phyloP scores from a whole-genome alignment of 768 basidiomycete genomes.

The Termitomyces sp. region DNA sequence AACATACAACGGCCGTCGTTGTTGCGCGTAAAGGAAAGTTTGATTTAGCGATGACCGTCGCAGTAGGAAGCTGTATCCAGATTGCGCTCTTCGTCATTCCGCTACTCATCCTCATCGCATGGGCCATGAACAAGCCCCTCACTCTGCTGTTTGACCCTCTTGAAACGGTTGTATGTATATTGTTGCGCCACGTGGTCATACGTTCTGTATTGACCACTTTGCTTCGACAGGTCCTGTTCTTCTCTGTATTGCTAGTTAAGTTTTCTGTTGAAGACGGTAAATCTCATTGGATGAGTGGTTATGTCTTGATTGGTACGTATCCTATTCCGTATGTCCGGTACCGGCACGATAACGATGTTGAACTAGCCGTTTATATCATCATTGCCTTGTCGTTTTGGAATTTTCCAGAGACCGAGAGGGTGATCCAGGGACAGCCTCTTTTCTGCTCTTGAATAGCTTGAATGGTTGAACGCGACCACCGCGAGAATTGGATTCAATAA shows the following conservation, averaged over 20 bases:
- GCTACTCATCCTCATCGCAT: constrained; percentile 35
- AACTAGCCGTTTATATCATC: constrained; percentile 32
- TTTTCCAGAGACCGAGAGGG: constrained; percentile 35
- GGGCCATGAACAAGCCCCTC: neutral
- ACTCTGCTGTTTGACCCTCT: neutral
- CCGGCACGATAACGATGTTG: neutral
- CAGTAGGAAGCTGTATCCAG: constrained; percentile 43
- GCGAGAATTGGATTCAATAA: too few species aligned
- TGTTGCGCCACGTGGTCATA: too few species aligned
- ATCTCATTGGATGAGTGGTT: constrained; percentile 47
- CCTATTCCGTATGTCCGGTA: neutral
- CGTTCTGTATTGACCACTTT: neutral
- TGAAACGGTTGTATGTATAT: neutral
- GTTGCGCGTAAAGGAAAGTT: constrained; percentile 43
- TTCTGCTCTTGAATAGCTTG: neutral
- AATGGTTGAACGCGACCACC: neutral
- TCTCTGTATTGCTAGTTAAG: constrained; percentile 40
- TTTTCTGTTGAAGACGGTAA: constrained; percentile 48
- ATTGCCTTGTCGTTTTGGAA: constrained; percentile 40
- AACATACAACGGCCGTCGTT: constrained; percentile 41
- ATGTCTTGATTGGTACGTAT: constrained; percentile 34
- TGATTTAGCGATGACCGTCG: constrained; percentile 42
- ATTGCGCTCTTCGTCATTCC: constrained; percentile 44
- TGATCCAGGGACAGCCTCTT: constrained; percentile 23
- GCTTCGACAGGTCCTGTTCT: constrained; percentile 31